Percentiles rank a stretch among this genome's conserved stretches.
Conservation (phyloP, 768 basidiomycete genomes). For the Dacryopinax primogenitus region DNA sequence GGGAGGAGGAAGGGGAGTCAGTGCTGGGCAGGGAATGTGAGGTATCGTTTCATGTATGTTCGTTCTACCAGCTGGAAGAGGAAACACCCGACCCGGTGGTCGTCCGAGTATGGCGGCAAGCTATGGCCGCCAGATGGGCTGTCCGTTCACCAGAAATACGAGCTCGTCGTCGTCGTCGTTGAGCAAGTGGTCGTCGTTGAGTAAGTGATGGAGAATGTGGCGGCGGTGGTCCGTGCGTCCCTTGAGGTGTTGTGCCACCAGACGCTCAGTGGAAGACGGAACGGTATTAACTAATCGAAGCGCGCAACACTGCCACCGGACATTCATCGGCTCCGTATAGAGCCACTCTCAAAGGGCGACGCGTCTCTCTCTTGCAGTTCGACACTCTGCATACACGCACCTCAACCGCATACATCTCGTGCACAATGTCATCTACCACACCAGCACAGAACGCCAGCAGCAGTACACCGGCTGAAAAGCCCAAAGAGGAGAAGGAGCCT, state of each 20-base stretch:
- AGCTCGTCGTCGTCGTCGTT: too few relatives aligned
- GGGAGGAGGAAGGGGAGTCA: not conserved
- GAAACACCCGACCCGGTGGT: too few relatives aligned
- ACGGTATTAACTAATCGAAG: too few relatives aligned
- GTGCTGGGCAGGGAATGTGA: not conserved
- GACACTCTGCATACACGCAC: not conserved
- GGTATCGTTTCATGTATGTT: not conserved
- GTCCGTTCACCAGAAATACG: too few relatives aligned
- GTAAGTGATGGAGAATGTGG: too few relatives aligned
- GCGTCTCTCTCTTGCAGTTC: not conserved
- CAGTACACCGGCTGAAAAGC: not conserved
- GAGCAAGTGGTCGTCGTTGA: too few relatives aligned
- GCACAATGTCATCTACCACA: not conserved
- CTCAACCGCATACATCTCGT: not conserved
- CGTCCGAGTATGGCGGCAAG: not conserved
- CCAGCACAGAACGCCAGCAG: not conserved
- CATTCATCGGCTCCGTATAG: not conserved
- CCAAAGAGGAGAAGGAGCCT: constrained; percentile 2
- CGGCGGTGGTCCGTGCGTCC: too few relatives aligned
- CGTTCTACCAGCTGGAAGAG: too few relatives aligned
- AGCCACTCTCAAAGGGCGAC: not conserved
- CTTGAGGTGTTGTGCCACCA: too few relatives aligned
- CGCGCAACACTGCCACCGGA: too few relatives aligned
- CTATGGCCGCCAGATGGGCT: not conserved
- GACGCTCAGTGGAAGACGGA: too few relatives aligned